Percentiles rank a stretch among this genome's conserved stretches.
These are phyloP conservation scores for Phlyctochytrium planicorne DNA, from an alignment of 192 early-diverging fungal species.

Conservation along the genomic window DNA sequence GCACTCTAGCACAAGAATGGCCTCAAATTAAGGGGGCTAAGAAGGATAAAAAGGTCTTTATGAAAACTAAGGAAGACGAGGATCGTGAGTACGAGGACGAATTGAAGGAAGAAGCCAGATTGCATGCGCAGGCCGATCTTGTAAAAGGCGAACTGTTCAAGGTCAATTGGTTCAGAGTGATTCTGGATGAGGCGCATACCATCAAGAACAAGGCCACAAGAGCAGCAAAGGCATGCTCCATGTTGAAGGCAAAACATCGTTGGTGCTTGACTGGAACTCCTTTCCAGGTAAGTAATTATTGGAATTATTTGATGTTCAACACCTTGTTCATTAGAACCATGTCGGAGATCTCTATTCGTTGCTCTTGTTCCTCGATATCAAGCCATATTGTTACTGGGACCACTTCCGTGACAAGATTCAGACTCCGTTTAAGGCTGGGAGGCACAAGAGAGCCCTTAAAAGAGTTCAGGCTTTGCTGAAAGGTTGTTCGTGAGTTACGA, in stretches of 20 bases:
- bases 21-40: constrained; percentile 29
- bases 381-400: constrained; percentile 35
- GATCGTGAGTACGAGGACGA: constrained; percentile 19
- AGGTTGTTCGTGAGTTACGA: background rate
- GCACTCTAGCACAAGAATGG: constrained; percentile 32
- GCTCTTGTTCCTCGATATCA: constrained; percentile 36
- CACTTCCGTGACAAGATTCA: constrained; percentile 49
- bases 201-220: constrained; percentile 45
- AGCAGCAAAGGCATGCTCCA: constrained; percentile 22
- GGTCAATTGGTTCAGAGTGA: constrained; percentile 35
- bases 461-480: constrained; percentile 60
- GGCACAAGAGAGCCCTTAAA: constrained; percentile 41
- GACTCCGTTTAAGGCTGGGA: constrained; percentile 39
- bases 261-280: constrained; percentile 51
- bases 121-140: background rate
- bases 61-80: constrained; percentile 5
- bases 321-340: constrained; percentile 23
- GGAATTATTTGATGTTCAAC: background rate
- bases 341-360: constrained; percentile 42
- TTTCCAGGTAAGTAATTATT: constrained; percentile 25
- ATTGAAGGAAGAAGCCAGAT: constrained; percentile 4
- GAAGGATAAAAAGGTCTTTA: constrained; percentile 8
- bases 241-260: constrained; percentile 28
- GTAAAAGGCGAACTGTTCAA: constrained; percentile 29
- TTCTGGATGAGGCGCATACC: constrained; percentile 46